Percentiles rank a stretch among this genome's conserved stretches.
These are phyloP conservation scores for Arthroderma sp. DNA, from an alignment of 2,329 filamentous ascomycete species.

Conservation along the genomic window DNA sequence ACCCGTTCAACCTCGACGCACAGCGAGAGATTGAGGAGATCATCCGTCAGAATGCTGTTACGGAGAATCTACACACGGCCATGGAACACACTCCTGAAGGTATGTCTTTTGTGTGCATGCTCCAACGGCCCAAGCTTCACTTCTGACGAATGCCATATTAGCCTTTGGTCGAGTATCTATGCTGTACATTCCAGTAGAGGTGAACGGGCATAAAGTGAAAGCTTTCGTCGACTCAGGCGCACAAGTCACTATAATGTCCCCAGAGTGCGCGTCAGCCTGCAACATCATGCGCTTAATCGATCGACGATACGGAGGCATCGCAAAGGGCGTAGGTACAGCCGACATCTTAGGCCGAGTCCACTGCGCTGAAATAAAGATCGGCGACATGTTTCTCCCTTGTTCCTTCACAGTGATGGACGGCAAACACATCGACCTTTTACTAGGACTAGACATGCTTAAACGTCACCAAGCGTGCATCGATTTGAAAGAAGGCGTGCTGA, in stretches of 20 bases:
- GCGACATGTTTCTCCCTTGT: slow-evolving; percentile 72
- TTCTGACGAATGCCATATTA: slow-evolving; percentile 26
- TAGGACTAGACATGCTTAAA: slow-evolving; percentile 94
- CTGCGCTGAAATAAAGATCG: slow-evolving; percentile 88
- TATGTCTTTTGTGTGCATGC: slow-evolving; percentile 34
- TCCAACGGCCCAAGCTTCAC: background rate
- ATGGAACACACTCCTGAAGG: slow-evolving; percentile 97
- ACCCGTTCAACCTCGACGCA: slow-evolving; percentile 86
- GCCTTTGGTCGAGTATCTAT: slow-evolving; percentile 92
- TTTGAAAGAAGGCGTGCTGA: slow-evolving; percentile 66
- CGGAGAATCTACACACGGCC: slow-evolving; percentile 90
- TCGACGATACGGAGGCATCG: slow-evolving; percentile 79
- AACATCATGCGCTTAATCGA: slow-evolving; percentile 96
- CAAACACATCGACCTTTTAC: slow-evolving; percentile 83
- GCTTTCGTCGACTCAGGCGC: slow-evolving; percentile 95
- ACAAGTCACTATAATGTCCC: slow-evolving; percentile 98
- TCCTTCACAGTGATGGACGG: slow-evolving; percentile 99
- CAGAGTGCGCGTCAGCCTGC: slow-evolving; percentile 76
- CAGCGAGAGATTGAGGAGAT: slow-evolving; percentile 92
- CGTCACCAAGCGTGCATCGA: slow-evolving; percentile 90
- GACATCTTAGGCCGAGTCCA: slow-evolving; percentile 92
- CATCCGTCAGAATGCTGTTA: slow-evolving; percentile 85
- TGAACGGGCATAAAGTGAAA: slow-evolving; percentile 86
- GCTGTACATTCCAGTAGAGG: slow-evolving; percentile 90
- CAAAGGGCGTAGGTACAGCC: slow-evolving; percentile 85